Percentiles rank a stretch among this genome's conserved stretches.
phyloP scores from a whole-genome alignment of 768 basidiomycete genomes.

The Leccinum subgranulosum region DNA sequence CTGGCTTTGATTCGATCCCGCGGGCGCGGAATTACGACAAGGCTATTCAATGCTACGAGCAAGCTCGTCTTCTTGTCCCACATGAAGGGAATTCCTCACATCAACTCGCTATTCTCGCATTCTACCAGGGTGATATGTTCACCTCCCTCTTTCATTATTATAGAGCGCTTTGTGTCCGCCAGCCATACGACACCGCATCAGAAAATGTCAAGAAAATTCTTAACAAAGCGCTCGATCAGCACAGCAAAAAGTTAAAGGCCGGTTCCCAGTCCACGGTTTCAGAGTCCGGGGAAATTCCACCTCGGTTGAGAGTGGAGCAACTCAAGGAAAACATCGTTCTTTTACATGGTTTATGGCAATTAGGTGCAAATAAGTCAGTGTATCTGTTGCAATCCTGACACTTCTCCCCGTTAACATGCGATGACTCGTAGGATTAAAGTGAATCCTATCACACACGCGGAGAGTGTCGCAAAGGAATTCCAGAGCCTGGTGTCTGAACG shows the following conservation, averaged over 20 bases:
- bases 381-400: not conserved
- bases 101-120: slow-evolving; percentile 90
- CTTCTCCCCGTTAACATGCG: slow-evolving; percentile 2
- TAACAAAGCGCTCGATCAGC: slow-evolving; percentile 60
- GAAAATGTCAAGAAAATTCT: slow-evolving; percentile 81
- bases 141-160: slow-evolving; percentile 82
- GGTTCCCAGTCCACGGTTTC: slow-evolving; percentile 29
- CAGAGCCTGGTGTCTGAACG: slow-evolving; percentile 61
- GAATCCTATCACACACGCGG: slow-evolving; percentile 47
- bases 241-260: slow-evolving; percentile 45
- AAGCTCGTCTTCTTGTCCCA: slow-evolving; percentile 78
- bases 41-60: slow-evolving; percentile 80
- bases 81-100: slow-evolving; percentile 93
- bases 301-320: slow-evolving; percentile 52
- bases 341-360: slow-evolving; percentile 73
- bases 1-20: slow-evolving; percentile 42
- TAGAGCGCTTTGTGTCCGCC: slow-evolving; percentile 81
- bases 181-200: slow-evolving; percentile 82
- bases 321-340: slow-evolving; percentile 76
- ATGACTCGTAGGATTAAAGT: slow-evolving; percentile 32
- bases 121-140: slow-evolving; percentile 83
- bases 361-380: slow-evolving; percentile 53
- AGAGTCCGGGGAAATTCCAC: slow-evolving; percentile 36
- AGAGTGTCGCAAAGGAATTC: slow-evolving; percentile 55
- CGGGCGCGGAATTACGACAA: slow-evolving; percentile 68